Evolutionary conservation across 345 rosid species (phyloP).

Genomic region (Populus tremula): DNA sequence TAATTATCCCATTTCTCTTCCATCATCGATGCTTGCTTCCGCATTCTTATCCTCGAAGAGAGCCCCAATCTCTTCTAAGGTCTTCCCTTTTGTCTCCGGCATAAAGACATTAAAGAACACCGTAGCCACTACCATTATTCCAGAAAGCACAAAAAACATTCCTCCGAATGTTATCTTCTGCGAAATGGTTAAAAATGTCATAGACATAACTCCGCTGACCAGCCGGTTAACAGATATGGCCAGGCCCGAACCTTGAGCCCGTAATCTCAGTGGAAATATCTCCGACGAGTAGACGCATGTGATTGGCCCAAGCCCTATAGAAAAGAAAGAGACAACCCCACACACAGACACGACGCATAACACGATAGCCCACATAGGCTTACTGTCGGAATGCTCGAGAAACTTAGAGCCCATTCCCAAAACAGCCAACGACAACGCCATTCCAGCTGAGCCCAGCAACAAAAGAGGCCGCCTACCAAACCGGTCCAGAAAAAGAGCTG

Average conservation of each 20-base stretch:
- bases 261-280: constrained; percentile 55
- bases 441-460: constrained; percentile 52
- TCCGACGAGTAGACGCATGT: constrained; percentile 78
- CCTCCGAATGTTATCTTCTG: constrained; percentile 50
- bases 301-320: constrained; percentile 70
- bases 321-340: constrained; percentile 55
- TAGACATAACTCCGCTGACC: constrained; percentile 60
- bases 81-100: constrained; percentile 68
- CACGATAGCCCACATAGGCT: constrained; percentile 48
- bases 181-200: constrained; percentile 52
- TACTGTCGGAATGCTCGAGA: constrained; percentile 22
- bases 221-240: constrained; percentile 62
- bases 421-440: constrained; percentile 42
- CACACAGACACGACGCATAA: constrained; percentile 47
- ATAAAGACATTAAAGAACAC: constrained; percentile 46
- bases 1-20: constrained; percentile 12
- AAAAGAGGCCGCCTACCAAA: constrained; percentile 68
- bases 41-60: constrained; percentile 42
- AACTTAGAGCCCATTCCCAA: constrained; percentile 50
- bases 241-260: constrained; percentile 71
- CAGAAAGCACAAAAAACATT: constrained; percentile 49
- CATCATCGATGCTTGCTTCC: neutral
- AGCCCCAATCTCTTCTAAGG: constrained; percentile 50
- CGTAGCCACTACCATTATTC: constrained; percentile 41
- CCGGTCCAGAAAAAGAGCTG: constrained; percentile 54